A percentile compares a stretch with the other conserved stretches of the same genome.
phyloP scores from a whole-genome alignment of 371 early-diverging fungal genomes.

The Mucor indicus region DNA sequence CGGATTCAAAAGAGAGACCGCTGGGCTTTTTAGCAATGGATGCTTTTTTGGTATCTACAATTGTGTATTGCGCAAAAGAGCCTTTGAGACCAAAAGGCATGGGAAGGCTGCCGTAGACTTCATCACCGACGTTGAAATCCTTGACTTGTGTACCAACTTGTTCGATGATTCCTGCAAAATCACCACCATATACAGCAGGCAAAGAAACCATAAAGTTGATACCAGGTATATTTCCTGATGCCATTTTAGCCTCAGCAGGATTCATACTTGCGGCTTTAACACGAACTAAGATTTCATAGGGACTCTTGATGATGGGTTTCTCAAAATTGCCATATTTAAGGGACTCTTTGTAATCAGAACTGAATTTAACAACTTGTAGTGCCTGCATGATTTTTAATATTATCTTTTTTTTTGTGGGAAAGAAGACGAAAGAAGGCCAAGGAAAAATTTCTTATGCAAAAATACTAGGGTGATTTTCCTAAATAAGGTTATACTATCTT shows the following conservation, averaged over 20 bases:
- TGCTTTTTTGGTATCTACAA: conserved; percentile 14
- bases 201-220: background rate
- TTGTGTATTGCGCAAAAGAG: conserved; percentile 46
- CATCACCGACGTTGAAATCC: conserved; percentile 44
- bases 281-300: conserved; percentile 48
- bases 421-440: too few species aligned
- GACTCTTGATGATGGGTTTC: conserved; percentile 22
- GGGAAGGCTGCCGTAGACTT: conserved; percentile 45
- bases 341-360: conserved; percentile 21
- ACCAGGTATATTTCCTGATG: conserved; percentile 21
- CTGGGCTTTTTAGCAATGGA: conserved; percentile 47
- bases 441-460: too few species aligned
- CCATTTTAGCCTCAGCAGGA: conserved; percentile 57
- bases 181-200: conserved; percentile 41
- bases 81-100: conserved; percentile 26
- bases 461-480: too few species aligned
- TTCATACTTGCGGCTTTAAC: conserved; percentile 60
- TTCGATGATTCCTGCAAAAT: conserved; percentile 46
- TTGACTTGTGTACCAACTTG: conserved; percentile 34
- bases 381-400: conserved; percentile 32
- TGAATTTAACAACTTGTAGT: conserved; percentile 30
- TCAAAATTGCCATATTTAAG: conserved; percentile 29
- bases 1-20: conserved; percentile 46
- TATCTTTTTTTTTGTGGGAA: too few species aligned
- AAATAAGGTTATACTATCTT: too few species aligned